phyloP scores from a whole-genome alignment of 2,329 filamentous ascomycete genomes.

The Alternaria sp. region DNA sequence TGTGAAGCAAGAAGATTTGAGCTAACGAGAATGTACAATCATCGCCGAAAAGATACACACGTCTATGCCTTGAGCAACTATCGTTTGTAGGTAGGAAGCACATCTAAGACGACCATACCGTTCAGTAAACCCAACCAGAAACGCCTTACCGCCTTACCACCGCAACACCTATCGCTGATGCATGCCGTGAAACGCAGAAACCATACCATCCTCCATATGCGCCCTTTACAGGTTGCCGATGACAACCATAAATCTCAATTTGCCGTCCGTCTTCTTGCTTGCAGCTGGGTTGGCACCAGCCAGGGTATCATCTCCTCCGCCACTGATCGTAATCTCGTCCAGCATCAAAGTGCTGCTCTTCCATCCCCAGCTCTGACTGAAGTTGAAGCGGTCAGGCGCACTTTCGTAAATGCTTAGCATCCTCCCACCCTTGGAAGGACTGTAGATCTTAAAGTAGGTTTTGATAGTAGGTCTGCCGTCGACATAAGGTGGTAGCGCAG shows the following conservation, averaged over 20 bases:
- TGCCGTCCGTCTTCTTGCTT: constrained; percentile 57
- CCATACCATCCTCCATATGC: neutral
- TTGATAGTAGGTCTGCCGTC: constrained; percentile 65
- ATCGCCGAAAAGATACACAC: too few species aligned
- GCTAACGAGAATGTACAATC: neutral
- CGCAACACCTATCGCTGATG: constrained; percentile 1
- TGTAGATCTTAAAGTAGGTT: constrained; percentile 70
- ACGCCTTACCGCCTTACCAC: neutral
- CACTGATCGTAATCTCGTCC: constrained; percentile 54
- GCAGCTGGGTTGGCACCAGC: constrained; percentile 23
- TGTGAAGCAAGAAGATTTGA: neutral
- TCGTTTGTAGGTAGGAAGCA: neutral
- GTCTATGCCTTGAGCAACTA: neutral
- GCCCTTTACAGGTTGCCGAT: constrained; percentile 58
- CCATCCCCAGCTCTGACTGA: constrained; percentile 69
- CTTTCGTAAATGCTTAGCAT: constrained; percentile 67
- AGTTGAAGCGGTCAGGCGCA: constrained; percentile 67
- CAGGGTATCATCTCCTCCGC: constrained; percentile 28
- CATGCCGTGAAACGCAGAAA: neutral
- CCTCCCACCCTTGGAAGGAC: constrained; percentile 65
- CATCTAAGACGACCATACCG: neutral
- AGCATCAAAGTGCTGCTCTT: constrained; percentile 67
- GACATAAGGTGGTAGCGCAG: constrained; percentile 63
- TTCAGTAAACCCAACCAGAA: neutral
- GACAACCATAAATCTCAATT: constrained; percentile 67